Percentiles rank a stretch among this genome's conserved stretches.
phyloP scores from a whole-genome alignment of 2,329 filamentous ascomycete species.

The Cladophialophora psammophila region DNA sequence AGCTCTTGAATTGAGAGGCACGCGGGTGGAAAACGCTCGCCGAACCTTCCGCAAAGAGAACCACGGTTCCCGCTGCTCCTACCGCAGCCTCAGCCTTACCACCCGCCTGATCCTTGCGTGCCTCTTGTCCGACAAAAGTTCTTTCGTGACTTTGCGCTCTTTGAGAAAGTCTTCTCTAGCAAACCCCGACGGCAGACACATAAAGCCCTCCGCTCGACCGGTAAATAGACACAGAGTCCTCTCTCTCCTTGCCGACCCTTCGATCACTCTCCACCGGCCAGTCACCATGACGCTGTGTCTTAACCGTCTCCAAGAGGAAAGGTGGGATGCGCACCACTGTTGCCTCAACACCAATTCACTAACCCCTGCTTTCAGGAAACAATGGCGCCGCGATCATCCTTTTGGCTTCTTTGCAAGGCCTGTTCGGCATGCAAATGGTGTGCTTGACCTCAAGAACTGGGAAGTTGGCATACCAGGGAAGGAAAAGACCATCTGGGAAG shows the following conservation, averaged over 20 bases:
- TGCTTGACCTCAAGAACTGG: slow-evolving; percentile 93
- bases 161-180: neutral
- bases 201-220: neutral
- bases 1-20: neutral
- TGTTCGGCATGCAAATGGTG: slow-evolving; percentile 73
- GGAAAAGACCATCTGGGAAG: slow-evolving; percentile 96
- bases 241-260: neutral
- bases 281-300: slow-evolving; percentile 80
- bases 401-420: slow-evolving; percentile 98
- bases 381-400: slow-evolving; percentile 95
- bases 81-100: slow-evolving; percentile 19
- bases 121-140: slow-evolving; percentile 7
- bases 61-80: neutral
- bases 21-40: neutral
- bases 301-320: slow-evolving; percentile 86
- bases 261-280: neutral
- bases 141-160: slow-evolving; percentile 20
- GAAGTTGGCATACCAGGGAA: slow-evolving; percentile 97
- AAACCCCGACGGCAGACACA: slow-evolving; percentile 4
- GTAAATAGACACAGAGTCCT: neutral
- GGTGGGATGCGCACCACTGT: slow-evolving; percentile 60
- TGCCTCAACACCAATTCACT: slow-evolving; percentile 29
- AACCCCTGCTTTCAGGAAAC: slow-evolving; percentile 68
- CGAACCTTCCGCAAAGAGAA: neutral
- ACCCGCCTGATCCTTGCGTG: slow-evolving; percentile 1